Evolutionary conservation across 2,329 filamentous ascomycete genomes (phyloP), one percentile per base, ranked within the genome.

Genomic region (Fusarium sp.): DNA sequence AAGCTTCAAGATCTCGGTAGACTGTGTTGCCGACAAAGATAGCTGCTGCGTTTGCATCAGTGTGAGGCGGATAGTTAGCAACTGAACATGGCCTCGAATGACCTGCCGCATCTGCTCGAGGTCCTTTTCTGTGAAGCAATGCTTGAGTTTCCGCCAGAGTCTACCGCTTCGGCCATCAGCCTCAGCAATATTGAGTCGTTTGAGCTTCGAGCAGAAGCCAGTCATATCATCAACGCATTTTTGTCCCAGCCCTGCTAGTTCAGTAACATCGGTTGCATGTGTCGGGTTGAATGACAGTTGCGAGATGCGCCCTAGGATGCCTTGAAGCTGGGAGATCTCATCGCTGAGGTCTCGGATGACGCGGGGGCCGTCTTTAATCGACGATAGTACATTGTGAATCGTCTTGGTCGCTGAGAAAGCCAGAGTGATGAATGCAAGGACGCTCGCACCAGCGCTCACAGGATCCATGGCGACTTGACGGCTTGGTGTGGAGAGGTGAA

Each of bases 191-290:
- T 64, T n/a, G 0, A 62, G 16, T 0, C 2, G 39, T 1, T n/a
- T 3, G 4, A 64, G 37, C 1, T 7, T 37, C 2, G 0, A 3
- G 0, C 39, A 0, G 7, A 64, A 48, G 0, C 0, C 0, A 4
- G 2, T 0, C 16, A 64, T 4, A 15, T 64, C 44, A 0, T 9
- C 12, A 2, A 31, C 2, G 10, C 62, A 64, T 11, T 4, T 63
- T 7, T 34, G 3, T 0, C 15, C 62, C 2, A 40, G 3, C 0
- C 0, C 0, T 0, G 39, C 2, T 1, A 57, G 11, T 6, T 39
- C 41, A 3, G 43, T 16, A 2, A 5, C 43, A 5, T 64, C 61
- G 2, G 0, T 1, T 2, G 4, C 23, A 5, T 23, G 3, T 23
- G 4, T 5, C 23, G 12, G 16, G 6, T 31, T 8, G 0, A 46